Percentiles rank a stretch among this genome's conserved stretches.
Evolutionary conservation across 345 rosid genomes (phyloP).

Genomic region (Populus pruinosa): DNA sequence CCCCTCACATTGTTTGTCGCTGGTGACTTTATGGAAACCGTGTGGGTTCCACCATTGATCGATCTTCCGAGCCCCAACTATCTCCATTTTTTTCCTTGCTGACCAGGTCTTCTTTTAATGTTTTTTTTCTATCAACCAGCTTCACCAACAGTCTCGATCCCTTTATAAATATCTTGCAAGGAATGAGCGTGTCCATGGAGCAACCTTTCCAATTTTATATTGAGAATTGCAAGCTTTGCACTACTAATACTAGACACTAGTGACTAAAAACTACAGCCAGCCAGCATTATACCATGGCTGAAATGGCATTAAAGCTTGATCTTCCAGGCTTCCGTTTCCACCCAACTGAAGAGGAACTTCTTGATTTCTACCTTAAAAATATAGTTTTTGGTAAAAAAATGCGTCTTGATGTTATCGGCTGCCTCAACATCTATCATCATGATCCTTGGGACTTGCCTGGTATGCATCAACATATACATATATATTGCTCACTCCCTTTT

Average conservation of each 20-base stretch:
- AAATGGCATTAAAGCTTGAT: constrained; percentile 35
- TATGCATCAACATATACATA: constrained; percentile 28
- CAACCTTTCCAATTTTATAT: background rate
- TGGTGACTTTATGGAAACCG: constrained; percentile 34
- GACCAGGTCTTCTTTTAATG: constrained; percentile 25
- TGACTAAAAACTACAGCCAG: background rate
- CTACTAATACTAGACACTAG: background rate
- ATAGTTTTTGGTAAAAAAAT: constrained; percentile 47
- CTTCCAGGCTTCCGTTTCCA: constrained; percentile 95
- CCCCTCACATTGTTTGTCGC: background rate
- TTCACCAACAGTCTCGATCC: background rate
- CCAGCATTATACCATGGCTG: constrained; percentile 19
- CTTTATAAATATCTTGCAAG: constrained; percentile 16
- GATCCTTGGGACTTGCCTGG: constrained; percentile 86
- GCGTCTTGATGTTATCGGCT: constrained; percentile 54
- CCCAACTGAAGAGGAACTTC: constrained; percentile 91
- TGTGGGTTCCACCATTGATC: constrained; percentile 42
- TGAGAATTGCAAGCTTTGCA: background rate
- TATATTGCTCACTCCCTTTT: background rate
- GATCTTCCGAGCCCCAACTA: background rate
- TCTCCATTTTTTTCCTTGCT: background rate
- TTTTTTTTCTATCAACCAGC: background rate
- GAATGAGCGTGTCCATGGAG: background rate
- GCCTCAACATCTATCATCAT: constrained; percentile 65
- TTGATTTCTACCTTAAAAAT: constrained; percentile 78